Evolutionary conservation across 1,284 basidiomycete genomes (phyloP), one percentile per base, ranked within the genome.

Genomic region (Leccinum huronense): DNA sequence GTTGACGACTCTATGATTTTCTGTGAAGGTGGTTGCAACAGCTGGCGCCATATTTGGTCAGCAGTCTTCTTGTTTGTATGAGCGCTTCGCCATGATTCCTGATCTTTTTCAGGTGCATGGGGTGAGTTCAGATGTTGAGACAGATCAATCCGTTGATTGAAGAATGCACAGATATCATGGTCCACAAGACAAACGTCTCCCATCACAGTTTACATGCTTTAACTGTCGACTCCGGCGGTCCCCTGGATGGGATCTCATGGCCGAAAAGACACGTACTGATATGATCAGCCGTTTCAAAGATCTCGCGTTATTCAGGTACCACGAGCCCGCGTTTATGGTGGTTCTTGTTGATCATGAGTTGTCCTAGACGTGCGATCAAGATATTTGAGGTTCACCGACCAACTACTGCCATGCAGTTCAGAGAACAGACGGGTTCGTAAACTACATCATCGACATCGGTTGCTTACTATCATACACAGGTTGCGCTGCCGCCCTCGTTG

Each of bases 31-130:
- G 83, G 79, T 16, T 92, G 91, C 72, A 79, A 78, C 16, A 81
- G 79, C 62, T 91, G 90, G 90, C 88, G 84, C 72, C 91, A 93
- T 74, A 69, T 86, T 57, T 93, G 90, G 90, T 91, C 65, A 63
- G 83, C 75, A 62, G 34, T 60, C 31, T 9, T 23, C 36, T 53
- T 31, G 34, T 23, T 56, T 0, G 38, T 54, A 58, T 38, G 54
- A 57, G n/a, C 10, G 42, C 59, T 59, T 56, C 62, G 13, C 58
- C 53, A 53, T 64, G 36, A 70, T 23, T 54, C 27, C 19, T 40
- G 19, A 27, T 61, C n/a, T 23, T 55, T 14, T 58, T 23, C 34
- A 92, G 90, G 90, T 93, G 91, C 73, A 90, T 90, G 85, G 90
- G 91, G 86, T 89, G 73, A 61, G 74, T 65, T 55, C 48, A 30